A percentile compares a stretch with the other conserved stretches of the same genome.
These are phyloP conservation scores for Neobulgaria alba DNA, from an alignment of 2,329 filamentous ascomycete species.

Conservation along the genomic window DNA sequence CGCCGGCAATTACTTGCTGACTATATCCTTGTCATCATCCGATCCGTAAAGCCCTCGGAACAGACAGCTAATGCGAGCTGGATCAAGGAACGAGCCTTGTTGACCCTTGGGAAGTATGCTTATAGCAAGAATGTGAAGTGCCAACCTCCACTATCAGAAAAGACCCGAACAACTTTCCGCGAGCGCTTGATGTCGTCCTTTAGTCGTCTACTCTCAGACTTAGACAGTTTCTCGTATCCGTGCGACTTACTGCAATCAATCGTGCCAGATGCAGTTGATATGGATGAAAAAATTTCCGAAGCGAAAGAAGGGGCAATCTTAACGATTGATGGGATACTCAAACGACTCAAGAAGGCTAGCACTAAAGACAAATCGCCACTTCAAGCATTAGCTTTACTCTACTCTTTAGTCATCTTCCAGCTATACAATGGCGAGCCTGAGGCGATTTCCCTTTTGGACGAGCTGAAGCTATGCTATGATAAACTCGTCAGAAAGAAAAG, in stretches of 20 bases:
- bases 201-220: slow-evolving; percentile 45
- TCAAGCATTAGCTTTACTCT: slow-evolving; percentile 69
- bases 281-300: slow-evolving; percentile 46
- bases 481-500: slow-evolving; percentile 47
- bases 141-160: slow-evolving; percentile 40
- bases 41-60: slow-evolving; percentile 18
- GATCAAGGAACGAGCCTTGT: slow-evolving; percentile 21
- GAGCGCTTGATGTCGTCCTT: slow-evolving; percentile 49
- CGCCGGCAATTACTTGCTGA: slow-evolving; percentile 27
- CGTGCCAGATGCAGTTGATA: slow-evolving; percentile 35
- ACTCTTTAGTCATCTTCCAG: slow-evolving; percentile 77
- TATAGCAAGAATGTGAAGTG: slow-evolving; percentile 39
- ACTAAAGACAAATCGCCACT: slow-evolving; percentile 26
- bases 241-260: slow-evolving; percentile 22
- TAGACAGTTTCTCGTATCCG: slow-evolving; percentile 40
- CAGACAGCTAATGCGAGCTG: slow-evolving; percentile 15
- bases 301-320: slow-evolving; percentile 44
- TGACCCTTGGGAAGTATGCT: slow-evolving; percentile 41
- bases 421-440: slow-evolving; percentile 86
- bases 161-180: slow-evolving; percentile 45
- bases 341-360: slow-evolving; percentile 30
- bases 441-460: slow-evolving; percentile 71
- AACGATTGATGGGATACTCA: slow-evolving; percentile 44
- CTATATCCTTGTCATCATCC: slow-evolving; percentile 25
- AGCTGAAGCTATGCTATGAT: slow-evolving; percentile 69